These are phyloP conservation scores for Exophiala alcalophila DNA, from an alignment of 2,329 filamentous ascomycete species.

Conservation along the genomic window DNA sequence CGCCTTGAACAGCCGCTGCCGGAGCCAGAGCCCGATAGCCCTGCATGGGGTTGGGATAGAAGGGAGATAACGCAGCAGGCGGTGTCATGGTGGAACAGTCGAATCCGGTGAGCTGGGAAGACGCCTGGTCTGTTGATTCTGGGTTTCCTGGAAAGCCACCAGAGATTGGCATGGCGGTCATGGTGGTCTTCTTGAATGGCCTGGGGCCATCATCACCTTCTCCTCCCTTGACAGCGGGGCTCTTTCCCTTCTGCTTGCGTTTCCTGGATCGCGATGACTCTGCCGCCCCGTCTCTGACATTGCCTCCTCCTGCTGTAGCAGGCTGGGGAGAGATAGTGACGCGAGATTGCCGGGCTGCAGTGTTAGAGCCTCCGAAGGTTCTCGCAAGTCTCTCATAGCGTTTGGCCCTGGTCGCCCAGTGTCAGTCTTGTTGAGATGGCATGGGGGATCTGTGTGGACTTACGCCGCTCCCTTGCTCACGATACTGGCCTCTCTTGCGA, in stretches of 20 bases:
- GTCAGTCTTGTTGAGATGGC: too few relatives aligned
- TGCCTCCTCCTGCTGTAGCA: too few relatives aligned
- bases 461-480: slow-evolving; percentile 68
- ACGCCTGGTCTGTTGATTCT: slow-evolving; percentile 1
- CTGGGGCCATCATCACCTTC: background rate
- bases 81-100: background rate
- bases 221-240: background rate
- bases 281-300: background rate
- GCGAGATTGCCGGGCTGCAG: background rate
- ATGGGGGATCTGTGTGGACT: too few relatives aligned
- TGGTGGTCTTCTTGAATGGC: background rate
- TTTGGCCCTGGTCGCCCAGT: slow-evolving; percentile 56
- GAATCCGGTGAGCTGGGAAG: background rate
- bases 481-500: slow-evolving; percentile 63
- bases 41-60: slow-evolving; percentile 5
- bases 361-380: slow-evolving; percentile 44
- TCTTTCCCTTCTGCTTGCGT: slow-evolving; percentile 8
- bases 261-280: slow-evolving; percentile 10
- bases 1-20: too few relatives aligned
- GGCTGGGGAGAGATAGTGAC: too few relatives aligned
- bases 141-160: background rate
- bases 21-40: too few relatives aligned
- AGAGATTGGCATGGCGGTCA: background rate
- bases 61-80: background rate
- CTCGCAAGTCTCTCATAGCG: slow-evolving; percentile 66